These are phyloP conservation scores for Sarcomyxa edulis DNA, from an alignment of 768 basidiomycete genomes.

Conservation along the genomic window DNA sequence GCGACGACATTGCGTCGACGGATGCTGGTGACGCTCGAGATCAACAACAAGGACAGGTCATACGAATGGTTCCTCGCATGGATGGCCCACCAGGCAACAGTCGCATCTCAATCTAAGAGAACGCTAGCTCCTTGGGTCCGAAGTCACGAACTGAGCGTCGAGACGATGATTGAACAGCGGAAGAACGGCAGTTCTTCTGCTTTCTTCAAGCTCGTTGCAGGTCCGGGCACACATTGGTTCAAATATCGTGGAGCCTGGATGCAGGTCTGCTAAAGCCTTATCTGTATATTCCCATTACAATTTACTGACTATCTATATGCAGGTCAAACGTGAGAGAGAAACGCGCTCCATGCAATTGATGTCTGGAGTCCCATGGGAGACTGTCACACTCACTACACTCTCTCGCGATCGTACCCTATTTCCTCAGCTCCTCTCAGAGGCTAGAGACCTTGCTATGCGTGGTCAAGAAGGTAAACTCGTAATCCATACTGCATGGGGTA, in stretches of 20 bases:
- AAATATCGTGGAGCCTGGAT: constrained; percentile 91
- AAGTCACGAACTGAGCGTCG: constrained; percentile 92
- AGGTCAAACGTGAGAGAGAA: constrained; percentile 95
- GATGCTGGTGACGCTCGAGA: constrained; percentile 91
- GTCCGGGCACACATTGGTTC: constrained; percentile 92
- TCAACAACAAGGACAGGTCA: constrained; percentile 90
- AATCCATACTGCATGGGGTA: constrained; percentile 94
- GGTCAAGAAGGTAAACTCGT: constrained; percentile 92
- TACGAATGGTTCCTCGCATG: constrained; percentile 97
- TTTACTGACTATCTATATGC: constrained; percentile 5
- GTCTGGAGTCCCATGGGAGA: constrained; percentile 96
- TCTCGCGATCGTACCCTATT: constrained; percentile 84
- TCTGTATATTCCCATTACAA: constrained; percentile 1
- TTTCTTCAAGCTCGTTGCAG: constrained; percentile 90
- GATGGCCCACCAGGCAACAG: constrained; percentile 73
- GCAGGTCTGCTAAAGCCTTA: too few species aligned
- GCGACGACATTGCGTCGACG: constrained; percentile 78
- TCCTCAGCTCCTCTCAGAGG: constrained; percentile 75
- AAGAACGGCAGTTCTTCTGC: constrained; percentile 90
- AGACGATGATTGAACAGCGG: constrained; percentile 83
- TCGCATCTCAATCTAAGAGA: constrained; percentile 16
- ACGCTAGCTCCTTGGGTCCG: constrained; percentile 45
- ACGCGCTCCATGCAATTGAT: constrained; percentile 87
- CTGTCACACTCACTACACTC: constrained; percentile 88
- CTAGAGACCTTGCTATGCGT: constrained; percentile 81